These are phyloP conservation scores for Populus trichocarpa DNA, from an alignment of 441 rosid species.

Conservation along the genomic window DNA sequence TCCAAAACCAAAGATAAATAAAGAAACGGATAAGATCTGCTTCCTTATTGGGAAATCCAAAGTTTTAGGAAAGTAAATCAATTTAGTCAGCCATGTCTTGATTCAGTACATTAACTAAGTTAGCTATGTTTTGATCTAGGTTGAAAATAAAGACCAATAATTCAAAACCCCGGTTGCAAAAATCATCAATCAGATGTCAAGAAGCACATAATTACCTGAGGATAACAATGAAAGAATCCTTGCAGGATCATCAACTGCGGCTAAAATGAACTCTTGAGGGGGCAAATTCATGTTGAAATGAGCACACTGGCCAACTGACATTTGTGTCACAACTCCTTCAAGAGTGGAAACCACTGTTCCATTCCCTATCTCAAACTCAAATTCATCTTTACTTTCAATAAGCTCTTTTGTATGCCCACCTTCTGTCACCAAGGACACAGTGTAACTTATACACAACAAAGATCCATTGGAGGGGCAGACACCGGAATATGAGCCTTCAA, in stretches of 20 bases:
- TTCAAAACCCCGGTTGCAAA: slow-evolving; percentile 3
- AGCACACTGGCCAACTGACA: slow-evolving; percentile 88
- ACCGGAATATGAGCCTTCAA: slow-evolving; percentile 65
- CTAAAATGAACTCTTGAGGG: slow-evolving; percentile 54
- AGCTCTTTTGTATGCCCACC: slow-evolving; percentile 52
- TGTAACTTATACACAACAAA: slow-evolving; percentile 56
- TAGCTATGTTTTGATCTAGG: not conserved
- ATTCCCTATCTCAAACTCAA: slow-evolving; percentile 90
- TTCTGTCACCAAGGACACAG: slow-evolving; percentile 48
- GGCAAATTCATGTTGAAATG: slow-evolving; percentile 41
- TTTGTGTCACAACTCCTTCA: slow-evolving; percentile 65
- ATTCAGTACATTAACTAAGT: not conserved
- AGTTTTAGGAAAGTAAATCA: not conserved
- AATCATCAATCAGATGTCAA: not conserved
- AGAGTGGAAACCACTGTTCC: slow-evolving; percentile 61
- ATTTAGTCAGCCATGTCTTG: not conserved
- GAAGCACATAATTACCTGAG: slow-evolving; percentile 47
- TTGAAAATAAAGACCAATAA: slow-evolving; percentile 6
- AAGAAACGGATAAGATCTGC: not conserved
- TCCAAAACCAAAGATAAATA: not conserved
- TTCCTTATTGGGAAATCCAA: not conserved
- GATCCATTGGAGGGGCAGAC: slow-evolving; percentile 54
- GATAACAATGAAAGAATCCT: slow-evolving; percentile 41
- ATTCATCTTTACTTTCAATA: slow-evolving; percentile 73
- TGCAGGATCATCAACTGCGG: slow-evolving; percentile 55